Conservation (phyloP, 768 basidiomycete species). For the Thelephora ganbajun region DNA sequence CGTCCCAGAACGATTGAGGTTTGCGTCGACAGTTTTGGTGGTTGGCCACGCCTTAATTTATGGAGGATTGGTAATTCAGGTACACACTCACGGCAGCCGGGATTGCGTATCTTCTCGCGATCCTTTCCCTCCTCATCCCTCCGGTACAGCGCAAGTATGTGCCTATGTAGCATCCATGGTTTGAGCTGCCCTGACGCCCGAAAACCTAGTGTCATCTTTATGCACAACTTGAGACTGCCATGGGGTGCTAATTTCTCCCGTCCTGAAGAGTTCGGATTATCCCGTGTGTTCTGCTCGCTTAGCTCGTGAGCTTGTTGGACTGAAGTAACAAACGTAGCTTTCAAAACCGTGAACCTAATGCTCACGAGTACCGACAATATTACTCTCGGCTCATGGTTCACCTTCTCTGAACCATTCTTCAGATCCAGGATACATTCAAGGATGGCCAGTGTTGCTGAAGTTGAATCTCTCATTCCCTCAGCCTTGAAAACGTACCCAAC, state of each 20-base stretch:
- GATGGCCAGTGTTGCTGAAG: slow-evolving; percentile 20
- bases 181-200: slow-evolving; percentile 23
- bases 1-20: too few species aligned
- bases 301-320: background rate
- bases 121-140: slow-evolving; percentile 37
- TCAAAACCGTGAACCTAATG: slow-evolving; percentile 61
- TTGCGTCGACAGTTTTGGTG: too few species aligned
- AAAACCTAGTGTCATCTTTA: slow-evolving; percentile 34
- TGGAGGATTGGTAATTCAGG: too few species aligned
- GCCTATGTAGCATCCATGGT: slow-evolving; percentile 14
- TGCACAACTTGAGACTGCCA: slow-evolving; percentile 56
- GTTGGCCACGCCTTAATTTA: too few species aligned
- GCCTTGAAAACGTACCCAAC: slow-evolving; percentile 54
- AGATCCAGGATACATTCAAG: slow-evolving; percentile 25
- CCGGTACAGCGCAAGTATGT: slow-evolving; percentile 14
- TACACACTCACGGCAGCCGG: too few species aligned
- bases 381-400: slow-evolving; percentile 76
- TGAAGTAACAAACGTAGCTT: slow-evolving; percentile 29
- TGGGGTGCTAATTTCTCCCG: slow-evolving; percentile 43
- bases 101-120: slow-evolving; percentile 28
- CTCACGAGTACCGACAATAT: slow-evolving; percentile 67
- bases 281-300: slow-evolving; percentile 38
- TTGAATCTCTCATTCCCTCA: slow-evolving; percentile 29
- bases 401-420: slow-evolving; percentile 55
- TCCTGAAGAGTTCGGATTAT: slow-evolving; percentile 71